Conservation (phyloP, 371 early-diverging fungal genomes). For the Fennellomyces sp. region DNA sequence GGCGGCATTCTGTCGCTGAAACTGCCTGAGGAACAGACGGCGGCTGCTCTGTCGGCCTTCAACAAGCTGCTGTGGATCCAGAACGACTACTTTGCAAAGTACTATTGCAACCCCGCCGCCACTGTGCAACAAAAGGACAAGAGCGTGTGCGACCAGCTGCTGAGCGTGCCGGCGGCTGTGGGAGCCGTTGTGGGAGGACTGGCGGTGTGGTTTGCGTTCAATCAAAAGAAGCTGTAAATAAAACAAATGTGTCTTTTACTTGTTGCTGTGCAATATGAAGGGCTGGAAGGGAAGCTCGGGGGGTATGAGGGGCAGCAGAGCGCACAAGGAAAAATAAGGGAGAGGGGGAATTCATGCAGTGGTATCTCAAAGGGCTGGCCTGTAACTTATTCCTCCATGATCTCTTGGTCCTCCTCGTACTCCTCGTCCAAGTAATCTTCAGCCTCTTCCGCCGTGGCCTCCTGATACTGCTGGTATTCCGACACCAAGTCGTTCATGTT, state of each 20-base stretch:
- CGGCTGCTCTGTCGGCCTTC: constrained; percentile 70
- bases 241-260: background rate
- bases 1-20: constrained; percentile 64
- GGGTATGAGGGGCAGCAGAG: no score
- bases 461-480: constrained; percentile 97
- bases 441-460: constrained; percentile 71
- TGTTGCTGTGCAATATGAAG: no score
- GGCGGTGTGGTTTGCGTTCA: constrained; percentile 20
- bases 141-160: background rate
- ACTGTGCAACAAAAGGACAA: constrained; percentile 9
- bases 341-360: constrained; percentile 7
- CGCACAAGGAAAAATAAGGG: no score
- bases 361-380: no score
- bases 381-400: constrained; percentile 28
- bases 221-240: background rate
- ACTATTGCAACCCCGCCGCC: constrained; percentile 58
- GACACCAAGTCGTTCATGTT: constrained; percentile 94
- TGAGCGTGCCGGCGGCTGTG: constrained; percentile 25
- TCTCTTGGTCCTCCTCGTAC: constrained; percentile 44
- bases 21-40: constrained; percentile 60
- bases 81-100: constrained; percentile 84
- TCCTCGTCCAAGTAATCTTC: constrained; percentile 52
- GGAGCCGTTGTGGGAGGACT: constrained; percentile 37
- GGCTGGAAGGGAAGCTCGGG: no score
- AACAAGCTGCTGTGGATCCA: constrained; percentile 89